These are phyloP conservation scores for Byssothecium circinans DNA, from an alignment of 2,329 filamentous ascomycete species.

Conservation along the genomic window DNA sequence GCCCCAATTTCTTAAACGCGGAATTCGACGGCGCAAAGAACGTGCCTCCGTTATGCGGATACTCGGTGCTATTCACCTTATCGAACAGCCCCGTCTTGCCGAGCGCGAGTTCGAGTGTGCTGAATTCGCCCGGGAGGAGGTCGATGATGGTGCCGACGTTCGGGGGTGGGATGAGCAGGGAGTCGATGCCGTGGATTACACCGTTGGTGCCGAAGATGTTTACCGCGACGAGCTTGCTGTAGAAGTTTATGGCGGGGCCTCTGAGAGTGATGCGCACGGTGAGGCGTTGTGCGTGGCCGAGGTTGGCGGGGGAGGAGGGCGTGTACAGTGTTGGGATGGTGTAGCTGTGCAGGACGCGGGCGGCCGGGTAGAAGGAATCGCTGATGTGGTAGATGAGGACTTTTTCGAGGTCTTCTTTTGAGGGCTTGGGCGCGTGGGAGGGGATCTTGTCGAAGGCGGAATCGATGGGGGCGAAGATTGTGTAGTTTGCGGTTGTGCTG, in stretches of 20 bases:
- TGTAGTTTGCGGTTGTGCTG: slow-evolving; percentile 63
- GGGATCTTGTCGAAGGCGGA: slow-evolving; percentile 71
- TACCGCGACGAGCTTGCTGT: slow-evolving; percentile 67
- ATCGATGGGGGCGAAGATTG: slow-evolving; percentile 79
- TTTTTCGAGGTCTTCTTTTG: slow-evolving; percentile 69
- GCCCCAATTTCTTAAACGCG: slow-evolving; percentile 77
- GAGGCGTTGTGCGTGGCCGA: slow-evolving; percentile 65
- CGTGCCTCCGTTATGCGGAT: slow-evolving; percentile 65
- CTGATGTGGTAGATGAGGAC: slow-evolving; percentile 76
- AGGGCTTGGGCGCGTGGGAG: slow-evolving; percentile 60
- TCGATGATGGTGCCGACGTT: slow-evolving; percentile 64
- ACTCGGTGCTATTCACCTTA: slow-evolving; percentile 55
- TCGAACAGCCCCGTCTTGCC: slow-evolving; percentile 71
- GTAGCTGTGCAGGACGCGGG: slow-evolving; percentile 66
- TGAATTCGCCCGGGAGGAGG: slow-evolving; percentile 70
- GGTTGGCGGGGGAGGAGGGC: slow-evolving; percentile 63
- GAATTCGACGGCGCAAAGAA: slow-evolving; percentile 79
- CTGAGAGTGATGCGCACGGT: slow-evolving; percentile 64
- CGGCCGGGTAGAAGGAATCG: slow-evolving; percentile 66
- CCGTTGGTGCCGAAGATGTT: slow-evolving; percentile 79
- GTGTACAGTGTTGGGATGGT: slow-evolving; percentile 73
- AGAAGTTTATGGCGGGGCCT: slow-evolving; percentile 75
- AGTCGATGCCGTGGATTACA: slow-evolving; percentile 75
- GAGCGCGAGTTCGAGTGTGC: slow-evolving; percentile 74
- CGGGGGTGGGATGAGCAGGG: slow-evolving; percentile 75